These are phyloP conservation scores for Acer yangbiense DNA, from an alignment of 345 rosid species.

Conservation along the genomic window DNA sequence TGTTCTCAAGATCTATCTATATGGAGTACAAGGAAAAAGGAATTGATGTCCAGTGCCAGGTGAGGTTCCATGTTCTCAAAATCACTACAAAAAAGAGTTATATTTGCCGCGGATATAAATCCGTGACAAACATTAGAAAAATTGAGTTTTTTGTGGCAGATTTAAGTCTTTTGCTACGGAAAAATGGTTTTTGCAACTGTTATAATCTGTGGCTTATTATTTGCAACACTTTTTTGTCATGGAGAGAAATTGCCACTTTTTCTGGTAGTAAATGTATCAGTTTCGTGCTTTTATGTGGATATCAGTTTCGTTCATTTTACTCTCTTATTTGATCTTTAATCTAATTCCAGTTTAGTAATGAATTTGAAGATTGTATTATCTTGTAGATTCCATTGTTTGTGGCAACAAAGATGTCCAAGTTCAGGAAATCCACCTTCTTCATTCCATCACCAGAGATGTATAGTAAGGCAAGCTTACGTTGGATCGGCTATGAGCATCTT, in stretches of 20 bases:
- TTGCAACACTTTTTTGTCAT: too few relatives aligned
- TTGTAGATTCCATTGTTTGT: slow-evolving; percentile 42
- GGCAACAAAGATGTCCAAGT: slow-evolving; percentile 43
- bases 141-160: too few relatives aligned
- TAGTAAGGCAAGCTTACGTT: slow-evolving; percentile 41
- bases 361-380: background rate
- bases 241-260: too few relatives aligned
- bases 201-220: too few relatives aligned
- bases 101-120: too few relatives aligned
- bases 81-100: too few relatives aligned
- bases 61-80: slow-evolving; percentile 1
- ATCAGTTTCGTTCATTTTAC: too few relatives aligned
- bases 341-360: background rate
- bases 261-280: background rate
- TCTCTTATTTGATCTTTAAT: background rate
- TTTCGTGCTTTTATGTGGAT: background rate
- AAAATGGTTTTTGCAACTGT: too few relatives aligned
- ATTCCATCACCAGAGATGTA: slow-evolving; percentile 38
- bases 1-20: slow-evolving; percentile 42
- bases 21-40: slow-evolving; percentile 47
- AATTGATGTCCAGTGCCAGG: slow-evolving; percentile 58
- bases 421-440: slow-evolving; percentile 23
- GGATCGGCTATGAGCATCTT: slow-evolving; percentile 45
- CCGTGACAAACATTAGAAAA: too few relatives aligned
- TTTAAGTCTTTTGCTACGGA: too few relatives aligned